A percentile compares a stretch with the other conserved stretches of the same genome.
Conservation (phyloP, 208 protist species). For the Trypanosoma lewisi region DNA sequence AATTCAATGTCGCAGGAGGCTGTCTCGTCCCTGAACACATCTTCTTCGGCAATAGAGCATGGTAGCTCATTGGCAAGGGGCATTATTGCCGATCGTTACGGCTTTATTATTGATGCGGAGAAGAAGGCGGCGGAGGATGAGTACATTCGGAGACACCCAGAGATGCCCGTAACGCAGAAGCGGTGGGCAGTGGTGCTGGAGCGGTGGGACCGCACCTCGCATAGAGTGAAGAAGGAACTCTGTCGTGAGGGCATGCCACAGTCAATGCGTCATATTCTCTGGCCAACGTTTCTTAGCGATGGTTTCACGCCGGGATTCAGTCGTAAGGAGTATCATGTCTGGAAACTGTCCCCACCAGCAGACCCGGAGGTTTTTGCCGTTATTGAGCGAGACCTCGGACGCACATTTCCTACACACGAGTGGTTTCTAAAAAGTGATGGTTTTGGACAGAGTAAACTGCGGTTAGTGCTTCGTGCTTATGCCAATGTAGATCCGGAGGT, state of each 20-base stretch:
- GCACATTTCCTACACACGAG: conserved; percentile 85
- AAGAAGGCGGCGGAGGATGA: conserved; percentile 71
- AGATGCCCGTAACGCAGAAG: background rate
- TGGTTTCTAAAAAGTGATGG: conserved; percentile 46
- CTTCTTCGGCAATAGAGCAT: conserved; percentile 1
- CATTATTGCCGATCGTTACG: conserved; percentile 57
- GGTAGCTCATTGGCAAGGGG: background rate
- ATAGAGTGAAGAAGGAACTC: conserved; percentile 42
- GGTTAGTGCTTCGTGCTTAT: conserved; percentile 78
- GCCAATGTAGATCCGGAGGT: conserved; percentile 62
- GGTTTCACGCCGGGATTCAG: conserved; percentile 15
- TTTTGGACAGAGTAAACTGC: conserved; percentile 61
- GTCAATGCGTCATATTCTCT: conserved; percentile 44
- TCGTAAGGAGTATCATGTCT: conserved; percentile 30
- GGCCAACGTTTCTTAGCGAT: conserved; percentile 64
- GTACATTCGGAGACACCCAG: conserved; percentile 18
- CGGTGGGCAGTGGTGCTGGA: conserved; percentile 34
- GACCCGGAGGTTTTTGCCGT: conserved; percentile 38
- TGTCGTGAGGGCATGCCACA: conserved; percentile 80
- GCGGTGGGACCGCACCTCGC: conserved; percentile 32
- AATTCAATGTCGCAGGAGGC: background rate
- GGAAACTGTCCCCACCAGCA: conserved; percentile 29
- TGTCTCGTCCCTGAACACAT: background rate
- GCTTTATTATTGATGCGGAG: conserved; percentile 60
- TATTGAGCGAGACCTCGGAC: conserved; percentile 82